These are phyloP conservation scores for Bothriochloa decipiens DNA, from an alignment of 176 grass and related monocot genomes.

Conservation along the genomic window DNA sequence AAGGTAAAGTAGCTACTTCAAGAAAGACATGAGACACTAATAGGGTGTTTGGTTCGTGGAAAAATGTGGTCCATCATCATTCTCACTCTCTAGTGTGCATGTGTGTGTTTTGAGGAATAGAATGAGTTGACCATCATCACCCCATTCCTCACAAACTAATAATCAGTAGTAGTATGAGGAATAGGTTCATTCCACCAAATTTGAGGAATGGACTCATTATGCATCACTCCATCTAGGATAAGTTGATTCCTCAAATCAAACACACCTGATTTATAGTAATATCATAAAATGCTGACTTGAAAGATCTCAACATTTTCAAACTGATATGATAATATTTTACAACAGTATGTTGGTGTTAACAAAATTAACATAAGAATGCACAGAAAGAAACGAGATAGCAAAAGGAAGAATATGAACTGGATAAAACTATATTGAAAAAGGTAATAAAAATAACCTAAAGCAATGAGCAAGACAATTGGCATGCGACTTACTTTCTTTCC, in stretches of 20 bases:
- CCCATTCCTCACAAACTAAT: no score
- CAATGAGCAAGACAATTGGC: conserved; percentile 11
- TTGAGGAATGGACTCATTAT: no score
- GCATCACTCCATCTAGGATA: no score
- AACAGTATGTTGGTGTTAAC: conserved; percentile 10
- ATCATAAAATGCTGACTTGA: not conserved
- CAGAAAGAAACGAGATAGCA: not conserved
- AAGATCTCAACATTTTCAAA: not conserved
- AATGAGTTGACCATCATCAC: no score
- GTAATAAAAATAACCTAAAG: not conserved
- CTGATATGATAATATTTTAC: not conserved
- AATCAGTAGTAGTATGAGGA: no score
- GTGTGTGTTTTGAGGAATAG: no score
- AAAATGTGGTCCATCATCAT: no score
- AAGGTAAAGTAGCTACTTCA: not conserved
- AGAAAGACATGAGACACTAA: conserved; percentile 10
- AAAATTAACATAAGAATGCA: conserved; percentile 34
- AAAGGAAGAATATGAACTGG: not conserved
- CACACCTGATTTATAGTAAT: not conserved
- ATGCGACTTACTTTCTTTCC: conserved; percentile 84
- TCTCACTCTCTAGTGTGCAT: no score
- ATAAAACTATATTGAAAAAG: conserved; percentile 10
- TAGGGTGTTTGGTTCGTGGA: no score
- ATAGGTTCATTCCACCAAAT: no score
- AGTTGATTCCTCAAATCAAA: no score